Conservation (phyloP, 83 land plant genomes). For the Larix sibirica region DNA sequence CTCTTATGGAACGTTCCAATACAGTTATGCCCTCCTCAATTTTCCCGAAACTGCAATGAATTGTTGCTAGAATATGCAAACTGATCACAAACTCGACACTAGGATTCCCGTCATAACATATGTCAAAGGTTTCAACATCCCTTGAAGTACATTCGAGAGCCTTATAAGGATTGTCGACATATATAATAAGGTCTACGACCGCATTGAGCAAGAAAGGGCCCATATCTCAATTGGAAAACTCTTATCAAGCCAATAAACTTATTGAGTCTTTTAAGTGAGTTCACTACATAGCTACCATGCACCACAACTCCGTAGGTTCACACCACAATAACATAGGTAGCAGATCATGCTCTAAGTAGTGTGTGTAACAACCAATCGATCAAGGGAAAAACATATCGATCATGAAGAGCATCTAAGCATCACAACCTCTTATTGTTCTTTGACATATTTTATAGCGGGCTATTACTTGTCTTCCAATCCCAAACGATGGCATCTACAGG, state of each 20-base stretch:
- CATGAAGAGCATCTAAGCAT: too few relatives aligned
- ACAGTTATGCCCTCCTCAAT: conserved; percentile 81
- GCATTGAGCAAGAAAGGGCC: conserved; percentile 82
- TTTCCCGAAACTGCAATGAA: conserved; percentile 70
- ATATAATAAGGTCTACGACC: conserved; percentile 56
- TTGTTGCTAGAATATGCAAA: conserved; percentile 83
- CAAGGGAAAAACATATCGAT: too few relatives aligned
- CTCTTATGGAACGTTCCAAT: conserved; percentile 69
- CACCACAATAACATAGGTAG: too few relatives aligned
- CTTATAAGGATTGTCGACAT: conserved; percentile 78
- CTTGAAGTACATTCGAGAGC: conserved; percentile 82
- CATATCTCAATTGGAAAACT: conserved; percentile 53
- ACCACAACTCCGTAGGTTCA: too few relatives aligned
- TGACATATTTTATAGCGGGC: too few relatives aligned
- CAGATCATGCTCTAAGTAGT: too few relatives aligned
- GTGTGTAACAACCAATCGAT: too few relatives aligned
- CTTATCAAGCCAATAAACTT: not conserved
- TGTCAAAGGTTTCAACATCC: conserved; percentile 75
- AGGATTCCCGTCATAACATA: conserved; percentile 46
- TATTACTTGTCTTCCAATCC: too few relatives aligned
- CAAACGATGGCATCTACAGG: too few relatives aligned
- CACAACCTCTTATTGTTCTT: too few relatives aligned
- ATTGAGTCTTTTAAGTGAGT: too few relatives aligned
- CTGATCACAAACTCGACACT: conserved; percentile 82
- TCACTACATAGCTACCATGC: too few relatives aligned